Percentiles rank a stretch among this genome's conserved stretches.
These are phyloP conservation scores for Boletus subcaerulescens DNA, from an alignment of 768 basidiomycete genomes.

Conservation along the genomic window DNA sequence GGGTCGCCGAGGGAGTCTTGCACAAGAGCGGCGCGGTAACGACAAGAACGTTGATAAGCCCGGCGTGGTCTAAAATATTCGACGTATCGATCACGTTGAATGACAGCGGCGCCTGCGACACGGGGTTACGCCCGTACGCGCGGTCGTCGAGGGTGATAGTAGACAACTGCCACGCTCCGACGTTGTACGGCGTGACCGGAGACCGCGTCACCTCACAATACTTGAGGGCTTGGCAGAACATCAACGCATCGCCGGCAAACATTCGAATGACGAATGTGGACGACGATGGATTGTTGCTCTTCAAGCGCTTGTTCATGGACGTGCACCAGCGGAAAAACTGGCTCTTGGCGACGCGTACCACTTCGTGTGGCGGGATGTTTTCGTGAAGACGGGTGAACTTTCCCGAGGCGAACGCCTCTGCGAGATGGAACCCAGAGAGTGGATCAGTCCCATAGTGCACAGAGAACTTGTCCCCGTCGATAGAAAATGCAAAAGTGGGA, in stretches of 20 bases:
- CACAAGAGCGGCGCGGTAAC: conserved; percentile 22
- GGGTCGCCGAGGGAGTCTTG: conserved; percentile 15
- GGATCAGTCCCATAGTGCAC: conserved; percentile 31
- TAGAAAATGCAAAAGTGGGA: conserved; percentile 30
- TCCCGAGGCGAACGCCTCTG: conserved; percentile 19
- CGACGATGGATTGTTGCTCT: conserved; percentile 8
- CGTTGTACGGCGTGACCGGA: conserved; percentile 15
- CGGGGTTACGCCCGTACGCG: conserved; percentile 13
- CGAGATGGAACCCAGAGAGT: conserved; percentile 30
- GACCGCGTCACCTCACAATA: conserved; percentile 9
- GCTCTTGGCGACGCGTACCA: conserved; percentile 15
- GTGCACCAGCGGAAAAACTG: conserved; percentile 29
- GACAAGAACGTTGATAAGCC: conserved; percentile 27
- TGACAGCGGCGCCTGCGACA: conserved; percentile 18
- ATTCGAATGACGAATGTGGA: conserved; percentile 26
- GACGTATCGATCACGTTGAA: conserved; percentile 35
- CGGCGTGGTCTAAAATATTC: conserved; percentile 25
- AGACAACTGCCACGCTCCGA: conserved; percentile 24
- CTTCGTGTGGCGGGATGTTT: not conserved
- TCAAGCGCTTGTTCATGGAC: conserved; percentile 13
- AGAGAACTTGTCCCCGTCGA: conserved; percentile 23
- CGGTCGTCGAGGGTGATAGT: conserved; percentile 20
- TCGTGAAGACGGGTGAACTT: not conserved
- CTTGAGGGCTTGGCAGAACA: conserved; percentile 21
- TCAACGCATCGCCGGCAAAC: conserved; percentile 29